phyloP scores from a whole-genome alignment of 2,329 filamentous ascomycete species.

The Aureobasidium subglaciale region DNA sequence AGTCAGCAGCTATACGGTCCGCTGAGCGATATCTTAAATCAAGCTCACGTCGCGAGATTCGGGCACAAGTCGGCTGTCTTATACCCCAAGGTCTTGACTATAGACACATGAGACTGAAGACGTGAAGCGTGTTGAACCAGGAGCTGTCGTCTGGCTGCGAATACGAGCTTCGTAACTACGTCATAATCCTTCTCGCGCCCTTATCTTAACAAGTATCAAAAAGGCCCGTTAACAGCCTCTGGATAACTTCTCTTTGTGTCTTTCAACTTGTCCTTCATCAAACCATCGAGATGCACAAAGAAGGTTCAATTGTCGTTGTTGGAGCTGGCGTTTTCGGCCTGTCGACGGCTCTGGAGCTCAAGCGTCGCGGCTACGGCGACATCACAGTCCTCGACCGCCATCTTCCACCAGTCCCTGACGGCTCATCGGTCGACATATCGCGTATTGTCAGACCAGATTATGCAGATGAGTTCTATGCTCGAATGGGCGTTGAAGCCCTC shows the following conservation, averaged over 20 bases:
- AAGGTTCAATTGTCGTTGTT: slow-evolving; percentile 25
- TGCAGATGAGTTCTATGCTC: slow-evolving; percentile 24
- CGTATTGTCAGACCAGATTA: slow-evolving; percentile 34
- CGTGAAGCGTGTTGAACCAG: too few species aligned
- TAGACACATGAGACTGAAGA: too few species aligned
- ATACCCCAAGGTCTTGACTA: too few species aligned
- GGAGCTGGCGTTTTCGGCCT: slow-evolving; percentile 28
- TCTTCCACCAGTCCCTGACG: slow-evolving; percentile 22
- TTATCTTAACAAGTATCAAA: too few species aligned
- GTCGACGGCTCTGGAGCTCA: slow-evolving; percentile 30
- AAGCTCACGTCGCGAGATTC: too few species aligned
- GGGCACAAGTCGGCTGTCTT: too few species aligned
- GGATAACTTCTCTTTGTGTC: not conserved
- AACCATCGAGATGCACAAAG: not conserved
- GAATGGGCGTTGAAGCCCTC: slow-evolving; percentile 25
- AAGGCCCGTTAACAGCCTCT: too few species aligned
- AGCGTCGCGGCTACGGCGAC: slow-evolving; percentile 21
- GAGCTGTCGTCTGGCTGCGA: too few species aligned
- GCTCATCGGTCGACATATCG: slow-evolving; percentile 31
- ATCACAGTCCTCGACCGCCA: slow-evolving; percentile 21
- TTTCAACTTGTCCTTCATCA: not conserved
- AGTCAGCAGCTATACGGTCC: too few species aligned
- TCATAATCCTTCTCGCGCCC: too few species aligned
- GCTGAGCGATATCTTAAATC: too few species aligned
- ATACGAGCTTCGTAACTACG: too few species aligned